Evolutionary conservation across 2,329 filamentous ascomycete species (phyloP), one percentile per base, ranked within the genome.

Genomic region (Xylaria sp.): DNA sequence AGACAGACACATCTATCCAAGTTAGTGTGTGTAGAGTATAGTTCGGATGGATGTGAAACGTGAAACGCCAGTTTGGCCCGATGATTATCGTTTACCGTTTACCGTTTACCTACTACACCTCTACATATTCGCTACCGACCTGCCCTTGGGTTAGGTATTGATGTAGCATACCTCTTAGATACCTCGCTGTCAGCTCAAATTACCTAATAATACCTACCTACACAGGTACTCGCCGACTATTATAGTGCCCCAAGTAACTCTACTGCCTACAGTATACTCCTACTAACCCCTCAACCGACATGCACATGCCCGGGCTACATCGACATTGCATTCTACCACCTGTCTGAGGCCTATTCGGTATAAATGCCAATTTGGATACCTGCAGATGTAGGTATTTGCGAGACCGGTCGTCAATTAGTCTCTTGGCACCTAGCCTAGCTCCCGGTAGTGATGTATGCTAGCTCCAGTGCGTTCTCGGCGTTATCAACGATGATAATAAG

Each of bases 281-380:
- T 28, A 5, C 28, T 37, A 10, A 1, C 34, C 34, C 7, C 10
- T 37, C 34, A 37, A 37, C 34, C 10, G 8, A 10, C 34, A 37
- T 37, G 10, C 10, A 2, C 34, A 37, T 37, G 18, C 5, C 6
- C 20, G 18, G 46, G 46, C 46, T n/a, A 18, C 18, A n/a, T n/a
- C 46, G 20, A 50, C 46, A 10, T 12, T 51, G 23, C 20, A 48
- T 52, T 18, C 41, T 7, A 46, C 41, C 15, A 34, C 15, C 44
- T 46, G 55, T 58, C 39, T 41, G 37, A 58, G 23, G 55, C 23
- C 55, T 31, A 46, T 18, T 58, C 13, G 10, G 55, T 58, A 58
- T n/a, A 58, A 58, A 58, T 46, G 13, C 13, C 37, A 41, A 46
- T 58, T 58, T 58, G 39, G 56, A 48, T 58, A 46, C 56, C 23